Evolutionary conservation across 768 basidiomycete species (phyloP), one percentile per base, ranked within the genome.

Genomic region (Mycena sanguinolenta): DNA sequence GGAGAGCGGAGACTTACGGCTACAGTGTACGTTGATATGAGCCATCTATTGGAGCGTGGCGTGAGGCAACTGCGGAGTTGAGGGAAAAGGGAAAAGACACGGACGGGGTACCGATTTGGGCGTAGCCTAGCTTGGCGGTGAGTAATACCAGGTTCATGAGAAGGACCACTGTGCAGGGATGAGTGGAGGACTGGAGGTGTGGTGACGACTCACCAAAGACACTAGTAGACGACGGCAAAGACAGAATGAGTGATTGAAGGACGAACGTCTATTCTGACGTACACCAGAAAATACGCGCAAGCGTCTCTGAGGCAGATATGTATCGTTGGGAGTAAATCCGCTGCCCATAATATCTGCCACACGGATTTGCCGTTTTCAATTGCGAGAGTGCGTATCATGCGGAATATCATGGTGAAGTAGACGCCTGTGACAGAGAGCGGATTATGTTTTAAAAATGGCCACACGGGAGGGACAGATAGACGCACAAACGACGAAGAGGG

Each of bases 101-200:
- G 28, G 23, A 67, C 58, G 65, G 65, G 2, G 58, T 67, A 16
- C 65, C 65, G 19, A 67, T 39, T 27, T 67, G 58, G 9, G 65
- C 65, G 36, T 59, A 67, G 34, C 65, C 65, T 52, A 17, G 6
- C 53, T 13, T 13, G 65, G n/a, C 57, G 57, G 49, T 58, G 34
- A 59, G 52, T 7, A 59, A 39, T 21, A 67, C 36, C 46, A 67
- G 65, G 65, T 67, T 67, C 65, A 67, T 58, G 32, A 67, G 49
- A 36, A 67, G 57, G 4, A 53, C 65, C 32, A 28, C 65, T 67
- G 14, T 12, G 7, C 38, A 44, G 54, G 8, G 19, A 34, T 32
- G 21, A 32, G 34, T 32, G n/a, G 10, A 21, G 12, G 44, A 46
- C 21, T 23, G 12, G 0, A 57, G 55, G 34, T n/a, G 10, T 36